A percentile compares a stretch with the other conserved stretches of the same genome.
Evolutionary conservation across 2,329 filamentous ascomycete genomes (phyloP).

Genomic region (Sclerotinia sclerotiorum): DNA sequence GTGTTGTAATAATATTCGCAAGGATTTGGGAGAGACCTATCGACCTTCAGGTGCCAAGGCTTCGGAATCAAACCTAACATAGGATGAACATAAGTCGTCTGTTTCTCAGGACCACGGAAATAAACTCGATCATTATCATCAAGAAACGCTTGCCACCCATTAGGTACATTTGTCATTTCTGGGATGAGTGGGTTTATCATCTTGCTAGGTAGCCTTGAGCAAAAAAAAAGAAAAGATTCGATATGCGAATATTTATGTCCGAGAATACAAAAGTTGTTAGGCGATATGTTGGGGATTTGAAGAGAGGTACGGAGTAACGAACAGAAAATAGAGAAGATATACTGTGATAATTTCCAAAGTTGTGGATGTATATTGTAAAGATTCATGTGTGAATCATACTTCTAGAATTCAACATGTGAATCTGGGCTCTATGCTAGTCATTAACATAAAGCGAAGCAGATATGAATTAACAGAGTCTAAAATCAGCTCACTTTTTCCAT

Average conservation of each 20-base stretch:
- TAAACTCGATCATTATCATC: slow-evolving; percentile 20
- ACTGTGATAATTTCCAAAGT: background rate
- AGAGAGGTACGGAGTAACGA: too few species aligned
- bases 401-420: slow-evolving; percentile 1
- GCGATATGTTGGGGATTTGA: background rate
- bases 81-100: slow-evolving; percentile 21
- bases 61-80: slow-evolving; percentile 22
- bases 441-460: background rate
- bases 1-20: slow-evolving; percentile 23
- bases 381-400: slow-evolving; percentile 1
- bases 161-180: slow-evolving; percentile 9
- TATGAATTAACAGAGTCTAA: background rate
- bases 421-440: background rate
- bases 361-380: background rate
- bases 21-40: background rate
- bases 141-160: slow-evolving; percentile 11
- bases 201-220: background rate
- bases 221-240: background rate
- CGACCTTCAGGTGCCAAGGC: slow-evolving; percentile 25
- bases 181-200: slow-evolving; percentile 17
- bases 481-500: too few species aligned
- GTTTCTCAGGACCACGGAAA: background rate
- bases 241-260: too few species aligned
- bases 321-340: background rate
- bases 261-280: background rate